These are phyloP conservation scores for Cercis canadensis DNA, from an alignment of 306 rosid species.

Conservation along the genomic window DNA sequence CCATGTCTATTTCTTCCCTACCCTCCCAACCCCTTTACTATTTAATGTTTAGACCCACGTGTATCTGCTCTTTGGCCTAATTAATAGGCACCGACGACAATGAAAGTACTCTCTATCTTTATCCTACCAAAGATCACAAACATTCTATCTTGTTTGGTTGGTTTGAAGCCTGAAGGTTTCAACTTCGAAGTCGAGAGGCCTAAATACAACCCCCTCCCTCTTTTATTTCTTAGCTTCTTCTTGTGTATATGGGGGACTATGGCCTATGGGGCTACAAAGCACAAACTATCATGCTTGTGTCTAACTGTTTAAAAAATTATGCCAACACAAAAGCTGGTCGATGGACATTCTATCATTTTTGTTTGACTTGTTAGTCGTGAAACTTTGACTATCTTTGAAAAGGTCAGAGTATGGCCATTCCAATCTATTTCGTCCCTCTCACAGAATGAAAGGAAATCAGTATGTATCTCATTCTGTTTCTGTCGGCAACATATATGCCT, in stretches of 20 bases:
- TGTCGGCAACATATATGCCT: slow-evolving; percentile 3
- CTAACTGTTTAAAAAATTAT: too few relatives aligned
- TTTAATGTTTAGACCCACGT: slow-evolving; percentile 19
- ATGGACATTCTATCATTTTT: background rate
- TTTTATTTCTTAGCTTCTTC: too few relatives aligned
- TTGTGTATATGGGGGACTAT: too few relatives aligned
- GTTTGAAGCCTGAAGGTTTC: background rate
- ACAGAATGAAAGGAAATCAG: slow-evolving; percentile 18
- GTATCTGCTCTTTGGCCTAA: slow-evolving; percentile 36
- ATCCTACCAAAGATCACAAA: too few relatives aligned
- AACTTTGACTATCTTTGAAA: slow-evolving; percentile 39
- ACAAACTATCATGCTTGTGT: too few relatives aligned
- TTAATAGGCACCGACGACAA: slow-evolving; percentile 48
- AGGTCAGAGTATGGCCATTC: background rate
- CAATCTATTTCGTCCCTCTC: background rate
- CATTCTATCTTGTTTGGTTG: slow-evolving; percentile 11
- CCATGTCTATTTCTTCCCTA: slow-evolving; percentile 34
- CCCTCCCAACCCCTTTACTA: slow-evolving; percentile 1
- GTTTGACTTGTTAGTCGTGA: slow-evolving; percentile 23
- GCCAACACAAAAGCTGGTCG: too few relatives aligned
- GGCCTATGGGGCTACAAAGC: too few relatives aligned
- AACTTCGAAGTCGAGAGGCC: too few relatives aligned
- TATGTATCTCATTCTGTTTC: background rate
- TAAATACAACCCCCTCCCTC: too few relatives aligned
- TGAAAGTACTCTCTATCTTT: slow-evolving; percentile 32